Base-by-base conservation (phyloP, 305 asterid species). In the Ilex paraguariensis region DNA sequence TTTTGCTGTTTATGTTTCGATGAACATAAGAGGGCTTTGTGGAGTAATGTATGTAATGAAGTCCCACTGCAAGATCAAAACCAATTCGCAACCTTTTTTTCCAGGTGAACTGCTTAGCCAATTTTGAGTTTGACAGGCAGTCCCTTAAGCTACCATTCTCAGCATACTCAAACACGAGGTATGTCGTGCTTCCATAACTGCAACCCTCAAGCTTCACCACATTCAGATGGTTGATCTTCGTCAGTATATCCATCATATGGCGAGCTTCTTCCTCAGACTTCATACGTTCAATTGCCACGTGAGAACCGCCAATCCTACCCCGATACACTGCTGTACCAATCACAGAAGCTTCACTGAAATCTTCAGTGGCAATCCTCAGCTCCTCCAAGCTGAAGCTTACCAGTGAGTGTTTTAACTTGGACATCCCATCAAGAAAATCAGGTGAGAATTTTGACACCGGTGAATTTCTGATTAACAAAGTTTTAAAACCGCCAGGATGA, bases 1-100 rank as follows among this genome's bases (percentile, higher is more conserved):
- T 66, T 46, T 48, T 42, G 62, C 62, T 64, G 50, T 60, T 73
- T 40, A 64, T 68, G 48, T 73, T 73, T 11, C 33, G 14, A 57
- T 73, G 78, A 36, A 73, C 54, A 42, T 73, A 73, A 15, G 54
- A 64, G 9, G 74, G 78, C 56, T 58, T 60, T 56, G 71, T 73
- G 68, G 49, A 60, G 61, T 64, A 60, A 61, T 64, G 74, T 8
- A 68, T 48, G 62, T 68, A 73, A 63, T 73, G 71, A 10, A 73
- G 54, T 36, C 78, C 78, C 13, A 49, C 68, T 31, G 74, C 71
- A 44, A 73, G 33, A 42, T 68, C 78, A 54, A 56, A 68, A 17
- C 57, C 61, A 40, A 71, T 66, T 17, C 66, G 62, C 12, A 57
- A 51, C 48, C 76, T 33, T 52, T 36, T 57, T 17, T 40, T 54